Base-by-base conservation (phyloP, 805 yeast genomes). In the Schizosaccharomyces japonicus region DNA sequence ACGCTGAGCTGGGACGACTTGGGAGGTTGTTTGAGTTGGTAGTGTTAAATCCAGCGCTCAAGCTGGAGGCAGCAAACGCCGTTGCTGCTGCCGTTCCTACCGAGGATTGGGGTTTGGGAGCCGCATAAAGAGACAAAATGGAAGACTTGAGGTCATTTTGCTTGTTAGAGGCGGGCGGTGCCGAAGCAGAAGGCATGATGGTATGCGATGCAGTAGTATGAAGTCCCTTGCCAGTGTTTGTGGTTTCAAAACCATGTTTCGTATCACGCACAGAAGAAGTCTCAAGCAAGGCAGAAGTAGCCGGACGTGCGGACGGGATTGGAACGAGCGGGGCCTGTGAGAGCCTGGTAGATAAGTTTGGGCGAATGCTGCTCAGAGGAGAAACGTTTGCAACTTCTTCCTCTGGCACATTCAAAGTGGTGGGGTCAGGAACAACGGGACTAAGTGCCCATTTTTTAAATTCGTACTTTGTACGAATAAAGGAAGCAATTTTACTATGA, bases 111-210 rank as follows among this genome's bases (percentile, higher is more conserved):
- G 42, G 42, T 6, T 27, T 25, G 5, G 80, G 71, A 1, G 92
- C 73, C 23, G 68, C 62, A 60, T 90, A 90, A 48, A 90, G 68
- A 23, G 95, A 83, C 50, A 90, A 64, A 50, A 90, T 90, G 1
- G 95, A 82, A 63, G 82, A 82, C 58, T 90, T 90, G 60, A 90
- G 69, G 57, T 87, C 95, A 2, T 90, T 87, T 57, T 94, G 70
- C 30, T 68, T 50, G 13, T 47, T 50, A 13, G 53, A 48, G 7
- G 55, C 45, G 32, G 60, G 51, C 39, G 54, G 34, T 28, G 56
- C 49, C 45, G 54, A 44, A 4, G 54, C 44, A 8, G 56, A 30
- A 17, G 55, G 17, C 5, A 19, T 36, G 5, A 27, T n/a, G n/a
- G n/a, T n/a, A n/a, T n/a, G 32, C 32, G 32, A 30, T 10, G n/a